Conservation (phyloP, 371 early-diverging fungal species). For the Apophysomyces ossiformis region DNA sequence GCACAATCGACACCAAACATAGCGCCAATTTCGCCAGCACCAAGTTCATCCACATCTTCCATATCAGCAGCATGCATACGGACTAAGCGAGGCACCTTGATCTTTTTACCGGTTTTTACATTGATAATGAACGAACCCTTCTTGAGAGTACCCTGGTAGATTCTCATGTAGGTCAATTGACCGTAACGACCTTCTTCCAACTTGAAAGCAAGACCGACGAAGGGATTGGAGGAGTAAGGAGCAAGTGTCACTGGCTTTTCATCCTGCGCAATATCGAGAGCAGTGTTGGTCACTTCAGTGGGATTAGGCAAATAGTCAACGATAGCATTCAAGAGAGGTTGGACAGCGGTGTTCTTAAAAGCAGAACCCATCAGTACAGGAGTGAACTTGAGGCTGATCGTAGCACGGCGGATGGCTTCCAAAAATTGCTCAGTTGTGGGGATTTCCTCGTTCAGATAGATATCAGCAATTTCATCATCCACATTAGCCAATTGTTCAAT, state of each 20-base stretch:
- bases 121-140: conserved; percentile 90
- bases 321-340: conserved; percentile 79
- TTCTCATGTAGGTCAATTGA: conserved; percentile 95
- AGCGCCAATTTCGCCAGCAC: conserved; percentile 98
- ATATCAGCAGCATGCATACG: conserved; percentile 99
- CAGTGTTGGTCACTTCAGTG: conserved; percentile 74
- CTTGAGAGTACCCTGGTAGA: conserved; percentile 93
- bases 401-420: conserved; percentile 80
- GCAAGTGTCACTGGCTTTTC: conserved; percentile 68
- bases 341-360: conserved; percentile 86
- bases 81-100: conserved; percentile 95
- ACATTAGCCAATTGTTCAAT: conserved; percentile 86
- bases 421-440: conserved; percentile 74
- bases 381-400: conserved; percentile 77
- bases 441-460: conserved; percentile 78
- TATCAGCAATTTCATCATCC: conserved; percentile 86
- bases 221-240: conserved; percentile 69
- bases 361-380: conserved; percentile 92
- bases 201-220: conserved; percentile 93
- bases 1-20: conserved; percentile 98
- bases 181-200: conserved; percentile 96
- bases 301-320: conserved; percentile 80
- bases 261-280: conserved; percentile 71
- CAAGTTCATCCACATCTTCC: conserved; percentile 95
- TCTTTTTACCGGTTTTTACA: conserved; percentile 90